Base-by-base conservation (phyloP, 2,329 filamentous ascomycete genomes). In the Helminthosporium solani region DNA sequence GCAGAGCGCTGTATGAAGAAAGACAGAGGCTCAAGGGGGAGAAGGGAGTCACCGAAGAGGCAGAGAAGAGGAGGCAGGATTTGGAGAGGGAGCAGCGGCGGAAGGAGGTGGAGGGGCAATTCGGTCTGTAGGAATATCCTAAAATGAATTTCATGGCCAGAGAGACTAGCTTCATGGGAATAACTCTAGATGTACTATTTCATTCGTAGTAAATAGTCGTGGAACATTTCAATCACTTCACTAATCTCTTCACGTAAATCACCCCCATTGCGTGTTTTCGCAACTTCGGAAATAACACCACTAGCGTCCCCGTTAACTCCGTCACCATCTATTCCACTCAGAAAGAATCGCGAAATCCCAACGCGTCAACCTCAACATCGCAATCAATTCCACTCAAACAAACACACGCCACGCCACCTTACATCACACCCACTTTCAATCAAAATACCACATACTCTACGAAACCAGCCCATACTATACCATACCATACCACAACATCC, bases 1-100 rank as follows among this genome's bases (percentile, higher is more conserved):
- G 89, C 61, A 80, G 91, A 27, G 86, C 86, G 48, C 80, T 89
- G 65, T 99, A 96, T 70, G 92, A 97, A 74, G 94, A 90, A 61
- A 79, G 94, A 49, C 94, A 99, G 75, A 79, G 88, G 42, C 84
- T 86, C 57, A 99, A 99, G 76, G 87, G 91, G 9, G 81, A 90
- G 56, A 99, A 99, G 75, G 85, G 86, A 0, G 79, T 85, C 38
- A 81, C 83, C 0, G 94, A 97, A 70, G 82, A 75, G 49, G 74
- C 68, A 1, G 69, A 70, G 47, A 58, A 60, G 48, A 38, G 59
- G 19, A 55, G 71, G 19, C 69, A 74, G 52, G 66, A 70, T 41
- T 25, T 68, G 56, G 70, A 71, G 51, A 54, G 61, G 38, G 64
- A 70, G 47, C 61, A 64, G 49, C 54, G 39, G 48, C 46, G 63